A percentile compares a stretch with the other conserved stretches of the same genome.
These are phyloP conservation scores for Xylaria venustula DNA, from an alignment of 495 filamentous ascomycete genomes.

Conservation along the genomic window DNA sequence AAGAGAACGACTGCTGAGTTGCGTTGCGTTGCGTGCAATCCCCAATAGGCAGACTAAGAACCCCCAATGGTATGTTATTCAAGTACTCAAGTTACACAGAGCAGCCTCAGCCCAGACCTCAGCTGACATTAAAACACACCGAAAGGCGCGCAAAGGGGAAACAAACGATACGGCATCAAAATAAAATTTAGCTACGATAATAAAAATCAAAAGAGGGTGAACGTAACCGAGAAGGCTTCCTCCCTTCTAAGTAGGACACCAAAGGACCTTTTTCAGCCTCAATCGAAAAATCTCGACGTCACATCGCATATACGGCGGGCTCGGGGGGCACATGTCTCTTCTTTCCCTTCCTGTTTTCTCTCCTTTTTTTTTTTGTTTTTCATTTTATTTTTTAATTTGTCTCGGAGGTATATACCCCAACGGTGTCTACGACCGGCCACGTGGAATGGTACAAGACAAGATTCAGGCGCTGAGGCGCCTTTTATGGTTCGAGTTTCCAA, in stretches of 20 bases:
- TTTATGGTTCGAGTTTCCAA: not conserved
- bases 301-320: constrained; percentile 7
- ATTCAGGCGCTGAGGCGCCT: too few relatives aligned
- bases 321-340: too few relatives aligned
- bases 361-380: not conserved
- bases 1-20: too few relatives aligned
- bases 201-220: too few relatives aligned
- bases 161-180: not conserved
- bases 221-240: too few relatives aligned
- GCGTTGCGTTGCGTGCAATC: too few relatives aligned
- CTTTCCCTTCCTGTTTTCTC: too few relatives aligned
- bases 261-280: too few relatives aligned
- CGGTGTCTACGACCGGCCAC: not conserved
- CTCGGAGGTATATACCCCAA: constrained; percentile 8
- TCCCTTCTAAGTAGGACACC: too few relatives aligned
- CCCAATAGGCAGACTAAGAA: too few relatives aligned
- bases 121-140: not conserved
- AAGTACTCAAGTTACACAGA: constrained; percentile 1
- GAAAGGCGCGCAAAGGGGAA: not conserved
- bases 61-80: too few relatives aligned
- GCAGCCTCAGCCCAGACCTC: not conserved
- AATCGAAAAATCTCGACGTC: not conserved
- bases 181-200: not conserved
- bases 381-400: not conserved
- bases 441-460: not conserved